These are phyloP conservation scores for Mrakia gelida DNA, from an alignment of 768 basidiomycete species.

Conservation along the genomic window DNA sequence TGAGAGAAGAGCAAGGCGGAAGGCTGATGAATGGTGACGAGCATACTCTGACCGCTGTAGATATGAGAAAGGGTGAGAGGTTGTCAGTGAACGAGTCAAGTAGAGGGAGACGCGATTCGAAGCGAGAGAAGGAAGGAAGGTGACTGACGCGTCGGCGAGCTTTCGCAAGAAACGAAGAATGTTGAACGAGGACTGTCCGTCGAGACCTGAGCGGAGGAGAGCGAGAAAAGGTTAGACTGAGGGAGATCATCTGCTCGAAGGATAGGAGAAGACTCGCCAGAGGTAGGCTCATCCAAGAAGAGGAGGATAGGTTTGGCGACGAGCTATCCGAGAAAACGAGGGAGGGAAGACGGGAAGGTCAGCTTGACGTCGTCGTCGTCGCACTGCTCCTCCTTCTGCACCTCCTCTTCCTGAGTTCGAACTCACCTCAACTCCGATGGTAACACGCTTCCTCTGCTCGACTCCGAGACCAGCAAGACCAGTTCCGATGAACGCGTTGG, in stretches of 20 bases:
- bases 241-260: too few species aligned
- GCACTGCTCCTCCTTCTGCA: constrained; percentile 12
- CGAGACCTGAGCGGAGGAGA: constrained; percentile 53
- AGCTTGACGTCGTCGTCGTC: neutral
- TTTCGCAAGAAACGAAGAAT: constrained; percentile 65
- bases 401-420: neutral
- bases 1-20: constrained; percentile 78
- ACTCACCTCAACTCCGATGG: neutral
- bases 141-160: constrained; percentile 57
- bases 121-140: too few species aligned
- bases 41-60: constrained; percentile 60
- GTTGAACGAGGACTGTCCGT: constrained; percentile 82
- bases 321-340: constrained; percentile 18
- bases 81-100: too few species aligned
- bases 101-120: too few species aligned
- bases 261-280: too few species aligned
- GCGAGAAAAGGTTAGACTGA: too few species aligned
- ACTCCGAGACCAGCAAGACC: constrained; percentile 41
- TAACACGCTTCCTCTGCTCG: constrained; percentile 34
- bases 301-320: constrained; percentile 48
- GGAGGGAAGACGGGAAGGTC: neutral
- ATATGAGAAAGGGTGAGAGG: too few species aligned
- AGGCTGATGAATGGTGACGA: constrained; percentile 83
- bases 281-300: too few species aligned
- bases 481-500: neutral